Base-by-base conservation (phyloP, 768 basidiomycete genomes). In the Peribolospora baueri region DNA sequence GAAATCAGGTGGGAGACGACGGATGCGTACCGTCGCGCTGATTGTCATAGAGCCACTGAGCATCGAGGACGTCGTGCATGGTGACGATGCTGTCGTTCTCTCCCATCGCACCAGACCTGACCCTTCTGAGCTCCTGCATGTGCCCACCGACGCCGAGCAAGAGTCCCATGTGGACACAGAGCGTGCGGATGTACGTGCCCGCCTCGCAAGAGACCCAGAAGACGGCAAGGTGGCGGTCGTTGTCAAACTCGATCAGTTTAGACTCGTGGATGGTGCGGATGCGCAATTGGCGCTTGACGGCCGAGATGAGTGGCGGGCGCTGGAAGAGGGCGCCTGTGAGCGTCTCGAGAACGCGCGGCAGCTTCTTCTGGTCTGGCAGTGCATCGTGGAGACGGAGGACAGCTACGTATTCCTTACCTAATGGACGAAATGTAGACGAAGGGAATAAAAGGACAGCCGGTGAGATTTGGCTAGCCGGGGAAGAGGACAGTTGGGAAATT, bases 201-300 rank as follows among this genome's bases (percentile, higher is more conserved):
- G 93, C 93, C 67, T 98, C 93, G 67, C 93, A 98, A 25, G 84
- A 87, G 36, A 95, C 93, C 86, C 87, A 91, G 73, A 97, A 98
- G 14, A 98, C 90, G 46, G 77, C 86, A 53, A 98, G 76, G 64
- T 93, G 90, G 52, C 93, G 79, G 67, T 93, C 84, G 65, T 95
- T 88, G 67, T 98, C 93, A 62, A 87, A 95, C 68, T 98, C 93
- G 61, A 93, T 74, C 13, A 98, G 74, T 60, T 84, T 93, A 50
- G 86, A 90, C 66, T 91, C 82, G 68, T 98, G 84, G 59, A 98
- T 90, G 9, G 93, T 98, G 60, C 93, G 81, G 62, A 98, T 82
- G 59, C 93, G 84, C 42, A 98, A 75, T 69, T 97, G 91, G 56
- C 93, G 83, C 67, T 98, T 98, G 59, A 98, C 93, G 59, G 93